Conservation (phyloP, 805 yeast genomes). For the Candida caryicola region DNA sequence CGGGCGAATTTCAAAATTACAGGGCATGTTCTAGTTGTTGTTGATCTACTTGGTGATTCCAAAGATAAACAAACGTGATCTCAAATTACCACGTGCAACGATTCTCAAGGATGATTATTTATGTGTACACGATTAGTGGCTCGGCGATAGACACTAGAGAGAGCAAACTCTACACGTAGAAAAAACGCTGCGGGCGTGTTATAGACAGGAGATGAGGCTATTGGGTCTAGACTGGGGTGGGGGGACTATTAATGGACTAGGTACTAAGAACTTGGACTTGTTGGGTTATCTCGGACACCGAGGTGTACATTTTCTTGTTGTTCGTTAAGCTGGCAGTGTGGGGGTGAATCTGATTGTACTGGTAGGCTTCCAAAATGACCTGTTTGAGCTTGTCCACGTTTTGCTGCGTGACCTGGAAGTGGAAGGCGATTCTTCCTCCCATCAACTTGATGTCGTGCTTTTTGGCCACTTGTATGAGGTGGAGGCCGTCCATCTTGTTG, state of each 20-base stretch:
- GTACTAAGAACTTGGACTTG: neutral
- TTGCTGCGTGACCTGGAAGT: conserved; percentile 43
- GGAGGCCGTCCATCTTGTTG: conserved; percentile 55
- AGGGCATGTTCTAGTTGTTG: no score
- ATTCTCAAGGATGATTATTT: neutral
- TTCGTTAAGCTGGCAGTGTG: conserved; percentile 6
- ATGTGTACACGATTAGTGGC: neutral
- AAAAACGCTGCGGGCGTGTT: no score
- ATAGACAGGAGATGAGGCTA: no score
- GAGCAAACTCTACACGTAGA: no score
- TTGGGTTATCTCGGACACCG: conserved; percentile 5
- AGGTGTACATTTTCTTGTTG: conserved; percentile 15
- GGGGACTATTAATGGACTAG: no score
- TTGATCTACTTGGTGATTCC: neutral
- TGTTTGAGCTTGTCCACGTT: conserved; percentile 39
- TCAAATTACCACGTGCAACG: neutral
- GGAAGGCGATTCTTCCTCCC: conserved; percentile 81
- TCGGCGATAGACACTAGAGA: no score
- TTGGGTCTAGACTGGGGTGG: no score
- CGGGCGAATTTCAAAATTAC: no score
- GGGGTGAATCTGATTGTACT: conserved; percentile 10
- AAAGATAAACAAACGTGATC: neutral
- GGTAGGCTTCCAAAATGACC: conserved; percentile 53
- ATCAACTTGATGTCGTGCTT: conserved; percentile 60
- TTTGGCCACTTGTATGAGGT: conserved; percentile 51